These are phyloP conservation scores for Boletus huronensis DNA, from an alignment of 768 basidiomycete genomes.

Conservation along the genomic window DNA sequence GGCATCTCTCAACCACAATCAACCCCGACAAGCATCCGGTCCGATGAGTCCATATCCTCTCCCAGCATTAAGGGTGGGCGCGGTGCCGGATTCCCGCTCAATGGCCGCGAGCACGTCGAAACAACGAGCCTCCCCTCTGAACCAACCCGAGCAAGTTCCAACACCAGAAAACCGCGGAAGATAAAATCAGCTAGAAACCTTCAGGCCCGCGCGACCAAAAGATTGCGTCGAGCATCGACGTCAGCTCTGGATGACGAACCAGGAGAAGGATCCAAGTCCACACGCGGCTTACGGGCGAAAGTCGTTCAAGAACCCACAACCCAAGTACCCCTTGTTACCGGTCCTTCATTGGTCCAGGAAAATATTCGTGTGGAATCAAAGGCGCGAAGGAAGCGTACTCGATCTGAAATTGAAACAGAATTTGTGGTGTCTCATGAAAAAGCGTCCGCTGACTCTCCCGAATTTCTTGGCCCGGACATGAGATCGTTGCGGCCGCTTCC, in stretches of 20 bases:
- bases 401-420: conserved; percentile 16
- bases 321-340: background rate
- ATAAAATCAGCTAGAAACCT: background rate
- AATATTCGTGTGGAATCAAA: background rate
- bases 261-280: background rate
- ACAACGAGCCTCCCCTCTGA: background rate
- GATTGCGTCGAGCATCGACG: conserved; percentile 10
- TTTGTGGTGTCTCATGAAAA: background rate
- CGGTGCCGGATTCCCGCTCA: background rate
- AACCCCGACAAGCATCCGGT: background rate
- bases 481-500: conserved; percentile 25
- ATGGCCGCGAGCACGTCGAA: background rate
- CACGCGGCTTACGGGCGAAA: background rate
- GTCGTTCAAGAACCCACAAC: background rate
- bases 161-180: background rate
- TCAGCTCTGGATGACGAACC: background rate
- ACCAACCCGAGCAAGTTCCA: background rate
- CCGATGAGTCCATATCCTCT: background rate
- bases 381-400: conserved; percentile 17
- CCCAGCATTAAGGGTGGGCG: background rate
- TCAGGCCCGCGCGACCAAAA: conserved; percentile 9
- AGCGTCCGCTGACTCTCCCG: background rate
- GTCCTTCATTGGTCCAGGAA: background rate
- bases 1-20: background rate
- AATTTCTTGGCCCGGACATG: conserved; percentile 15